Percentiles rank a stretch among this genome's conserved stretches.
These are phyloP conservation scores for Coniochaeta sp. DNA, from an alignment of 2,329 filamentous ascomycete species.

Conservation along the genomic window DNA sequence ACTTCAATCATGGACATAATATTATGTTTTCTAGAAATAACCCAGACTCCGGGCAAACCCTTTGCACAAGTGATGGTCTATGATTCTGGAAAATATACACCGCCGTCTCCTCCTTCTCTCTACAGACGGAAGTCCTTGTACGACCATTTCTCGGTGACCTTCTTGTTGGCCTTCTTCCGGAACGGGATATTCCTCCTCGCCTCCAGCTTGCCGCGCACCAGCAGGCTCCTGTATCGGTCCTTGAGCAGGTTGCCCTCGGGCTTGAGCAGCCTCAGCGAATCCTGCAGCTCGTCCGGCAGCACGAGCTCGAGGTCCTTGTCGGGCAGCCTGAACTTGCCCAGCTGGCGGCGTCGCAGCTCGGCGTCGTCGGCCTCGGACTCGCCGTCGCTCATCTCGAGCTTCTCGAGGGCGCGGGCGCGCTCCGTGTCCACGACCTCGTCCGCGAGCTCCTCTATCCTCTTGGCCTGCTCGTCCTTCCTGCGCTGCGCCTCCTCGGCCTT, in stretches of 20 bases:
- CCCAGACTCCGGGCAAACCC: no score
- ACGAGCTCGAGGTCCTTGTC: constrained; percentile 77
- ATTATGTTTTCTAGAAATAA: no score
- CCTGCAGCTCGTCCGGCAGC: constrained; percentile 73
- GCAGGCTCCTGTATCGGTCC: constrained; percentile 82
- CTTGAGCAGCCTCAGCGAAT: constrained; percentile 74
- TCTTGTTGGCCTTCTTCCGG: constrained; percentile 73
- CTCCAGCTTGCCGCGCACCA: constrained; percentile 87
- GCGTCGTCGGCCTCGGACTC: constrained; percentile 53
- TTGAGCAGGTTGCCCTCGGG: constrained; percentile 94
- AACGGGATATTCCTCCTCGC: constrained; percentile 70
- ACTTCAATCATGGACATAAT: background rate
- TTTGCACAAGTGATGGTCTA: no score
- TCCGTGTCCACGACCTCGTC: constrained; percentile 55
- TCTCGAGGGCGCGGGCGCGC: constrained; percentile 33
- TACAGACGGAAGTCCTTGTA: constrained; percentile 82
- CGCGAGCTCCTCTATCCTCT: constrained; percentile 64
- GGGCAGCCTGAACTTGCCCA: constrained; percentile 68
- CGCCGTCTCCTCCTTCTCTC: background rate
- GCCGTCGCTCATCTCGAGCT: constrained; percentile 36
- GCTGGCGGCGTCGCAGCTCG: constrained; percentile 60
- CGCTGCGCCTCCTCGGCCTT: constrained; percentile 72
- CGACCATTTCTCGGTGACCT: constrained; percentile 90
- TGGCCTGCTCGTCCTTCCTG: constrained; percentile 63
- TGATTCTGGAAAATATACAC: no score